A percentile compares a stretch with the other conserved stretches of the same genome.
Evolutionary conservation across 306 rosid species (phyloP).

Genomic region (Medicago truncatula): MtrunA17r5.0-ANR NC_053043.1:46856001-46856500

Average conservation of each 20-base stretch:
- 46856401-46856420: slow-evolving; percentile 49
- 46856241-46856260: slow-evolving; percentile 39
- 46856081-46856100: slow-evolving; percentile 71
- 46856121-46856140: slow-evolving; percentile 71
- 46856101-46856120: slow-evolving; percentile 71
- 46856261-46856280: slow-evolving; percentile 39
- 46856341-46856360: slow-evolving; percentile 54
- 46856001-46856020: slow-evolving; percentile 67
- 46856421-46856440: slow-evolving; percentile 50
- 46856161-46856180: slow-evolving; percentile 56
- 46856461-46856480: slow-evolving; percentile 51
- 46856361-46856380: slow-evolving; percentile 56
- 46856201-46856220: slow-evolving; percentile 42
- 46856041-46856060: slow-evolving; percentile 71
- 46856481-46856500: slow-evolving; percentile 58
- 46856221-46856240: slow-evolving; percentile 76
- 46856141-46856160: slow-evolving; percentile 67
- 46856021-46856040: slow-evolving; percentile 62
- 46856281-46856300: slow-evolving; percentile 49
- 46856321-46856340: slow-evolving; percentile 50
- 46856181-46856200: slow-evolving; percentile 38
- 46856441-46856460: slow-evolving; percentile 49
- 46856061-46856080: slow-evolving; percentile 69
- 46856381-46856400: slow-evolving; percentile 52
- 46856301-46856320: slow-evolving; percentile 54